Percentiles rank a stretch among this genome's conserved stretches.
phyloP scores from a whole-genome alignment of 1,139 yeast genomes.

The Hansenula sp. region DNA sequence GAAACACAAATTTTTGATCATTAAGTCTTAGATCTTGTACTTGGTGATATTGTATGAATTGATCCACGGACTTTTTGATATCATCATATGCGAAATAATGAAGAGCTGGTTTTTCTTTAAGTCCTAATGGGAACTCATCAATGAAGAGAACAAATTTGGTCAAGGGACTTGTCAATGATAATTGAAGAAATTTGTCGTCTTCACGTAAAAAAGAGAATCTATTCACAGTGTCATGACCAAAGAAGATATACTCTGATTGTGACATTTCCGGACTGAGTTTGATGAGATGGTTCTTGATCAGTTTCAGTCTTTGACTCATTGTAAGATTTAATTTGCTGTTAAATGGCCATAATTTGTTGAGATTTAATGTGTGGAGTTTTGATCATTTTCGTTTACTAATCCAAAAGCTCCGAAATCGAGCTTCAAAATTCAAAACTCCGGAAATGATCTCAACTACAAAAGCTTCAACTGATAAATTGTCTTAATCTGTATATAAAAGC shows the following conservation, averaged over 20 bases:
- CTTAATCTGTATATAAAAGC: too few species aligned
- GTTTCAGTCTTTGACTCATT: neutral
- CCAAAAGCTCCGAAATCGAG: too few species aligned
- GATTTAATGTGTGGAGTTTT: too few species aligned
- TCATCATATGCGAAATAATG: conserved; percentile 13
- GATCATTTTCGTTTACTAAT: too few species aligned
- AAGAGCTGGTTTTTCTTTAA: conserved; percentile 1
- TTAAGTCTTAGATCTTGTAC: conserved; percentile 17
- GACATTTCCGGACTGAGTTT: neutral
- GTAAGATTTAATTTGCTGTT: too few species aligned
- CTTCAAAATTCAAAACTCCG: too few species aligned
- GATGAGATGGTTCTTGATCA: neutral
- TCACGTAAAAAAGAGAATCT: conserved; percentile 77
- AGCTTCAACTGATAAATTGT: too few species aligned
- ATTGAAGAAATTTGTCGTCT: conserved; percentile 53
- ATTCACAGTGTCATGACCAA: conserved; percentile 62
- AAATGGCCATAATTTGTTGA: too few species aligned
- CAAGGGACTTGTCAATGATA: conserved; percentile 45
- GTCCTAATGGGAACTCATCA: conserved; percentile 21
- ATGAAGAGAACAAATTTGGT: conserved; percentile 56
- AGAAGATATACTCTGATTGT: conserved; percentile 23
- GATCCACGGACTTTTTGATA: conserved; percentile 11
- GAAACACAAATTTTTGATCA: conserved; percentile 42
- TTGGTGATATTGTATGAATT: conserved; percentile 13
- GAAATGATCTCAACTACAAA: too few species aligned